phyloP scores from a whole-genome alignment of 768 basidiomycete genomes.

The Dentipellis sp. region DNA sequence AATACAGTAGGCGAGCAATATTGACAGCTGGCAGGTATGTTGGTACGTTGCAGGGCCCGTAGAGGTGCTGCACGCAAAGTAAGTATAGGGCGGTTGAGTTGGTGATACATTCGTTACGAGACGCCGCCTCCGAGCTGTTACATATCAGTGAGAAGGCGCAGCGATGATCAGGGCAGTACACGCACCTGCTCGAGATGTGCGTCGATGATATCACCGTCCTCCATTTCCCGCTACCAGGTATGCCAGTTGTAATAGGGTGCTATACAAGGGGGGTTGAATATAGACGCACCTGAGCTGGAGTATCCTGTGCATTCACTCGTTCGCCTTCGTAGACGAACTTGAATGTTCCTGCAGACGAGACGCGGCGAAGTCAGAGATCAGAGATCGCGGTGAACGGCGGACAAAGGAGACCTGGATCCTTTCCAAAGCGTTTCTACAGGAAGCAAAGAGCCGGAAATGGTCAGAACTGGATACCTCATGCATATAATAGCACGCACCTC shows the following conservation, averaged over 20 bases:
- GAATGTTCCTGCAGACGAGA: background rate
- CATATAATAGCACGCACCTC: constrained; percentile 37
- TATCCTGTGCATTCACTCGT: background rate
- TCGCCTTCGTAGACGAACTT: background rate
- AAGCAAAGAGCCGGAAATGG: background rate
- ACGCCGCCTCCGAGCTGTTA: no score
- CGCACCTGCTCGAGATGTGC: constrained; percentile 48
- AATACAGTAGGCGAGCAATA: no score
- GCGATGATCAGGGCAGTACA: background rate
- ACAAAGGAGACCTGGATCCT: background rate
- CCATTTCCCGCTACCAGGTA: constrained; percentile 38
- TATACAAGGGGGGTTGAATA: background rate
- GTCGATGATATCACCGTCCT: constrained; percentile 57
- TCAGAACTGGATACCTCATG: constrained; percentile 24
- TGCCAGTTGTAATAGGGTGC: background rate
- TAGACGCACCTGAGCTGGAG: background rate
- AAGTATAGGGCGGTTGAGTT: no score
- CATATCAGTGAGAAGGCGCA: no score
- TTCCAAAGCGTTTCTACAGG: background rate
- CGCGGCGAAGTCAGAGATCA: background rate
- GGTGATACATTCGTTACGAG: no score
- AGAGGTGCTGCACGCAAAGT: no score
- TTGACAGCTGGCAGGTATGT: no score
- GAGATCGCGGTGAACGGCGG: background rate
- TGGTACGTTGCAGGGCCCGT: no score